These are phyloP conservation scores for Porphyrellus cyaneotinctus DNA, from an alignment of 768 basidiomycete genomes.

Conservation along the genomic window DNA sequence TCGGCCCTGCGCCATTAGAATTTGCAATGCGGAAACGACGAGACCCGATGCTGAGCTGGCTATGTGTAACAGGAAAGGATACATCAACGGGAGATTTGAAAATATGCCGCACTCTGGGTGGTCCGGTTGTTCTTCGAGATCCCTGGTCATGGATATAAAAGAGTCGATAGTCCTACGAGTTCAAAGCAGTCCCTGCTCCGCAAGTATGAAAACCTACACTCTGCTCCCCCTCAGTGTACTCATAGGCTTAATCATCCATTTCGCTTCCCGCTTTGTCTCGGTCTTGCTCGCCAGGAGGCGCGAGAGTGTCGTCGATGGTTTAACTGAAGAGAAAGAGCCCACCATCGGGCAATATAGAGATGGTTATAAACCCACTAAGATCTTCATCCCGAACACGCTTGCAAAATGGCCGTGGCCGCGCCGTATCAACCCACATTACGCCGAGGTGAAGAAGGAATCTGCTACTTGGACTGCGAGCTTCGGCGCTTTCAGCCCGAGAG, in stretches of 20 bases:
- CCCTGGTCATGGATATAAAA: constrained; percentile 1
- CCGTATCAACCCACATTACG: constrained; percentile 8
- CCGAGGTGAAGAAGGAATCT: constrained; percentile 7
- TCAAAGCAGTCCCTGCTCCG: not conserved
- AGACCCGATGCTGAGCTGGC: no score
- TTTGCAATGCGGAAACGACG: no score
- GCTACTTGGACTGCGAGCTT: constrained; percentile 10
- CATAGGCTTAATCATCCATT: not conserved
- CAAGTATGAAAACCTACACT: constrained; percentile 6
- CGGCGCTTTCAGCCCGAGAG: constrained; percentile 7
- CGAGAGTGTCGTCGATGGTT: not conserved
- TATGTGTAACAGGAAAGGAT: not conserved
- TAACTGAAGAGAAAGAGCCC: not conserved
- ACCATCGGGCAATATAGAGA: not conserved
- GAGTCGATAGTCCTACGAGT: not conserved
- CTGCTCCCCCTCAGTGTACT: constrained; percentile 2
- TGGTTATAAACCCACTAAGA: not conserved
- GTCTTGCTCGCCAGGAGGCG: not conserved
- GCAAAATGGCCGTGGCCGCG: constrained; percentile 19
- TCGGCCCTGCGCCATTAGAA: no score
- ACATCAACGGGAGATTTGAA: not conserved
- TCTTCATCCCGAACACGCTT: constrained; percentile 17
- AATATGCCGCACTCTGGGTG: not conserved
- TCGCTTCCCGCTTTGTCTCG: not conserved
- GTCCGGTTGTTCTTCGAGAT: not conserved